A percentile compares a stretch with the other conserved stretches of the same genome.
These are phyloP conservation scores for Aspergillus hancockii DNA, from an alignment of 495 filamentous ascomycete species.

Conservation along the genomic window DNA sequence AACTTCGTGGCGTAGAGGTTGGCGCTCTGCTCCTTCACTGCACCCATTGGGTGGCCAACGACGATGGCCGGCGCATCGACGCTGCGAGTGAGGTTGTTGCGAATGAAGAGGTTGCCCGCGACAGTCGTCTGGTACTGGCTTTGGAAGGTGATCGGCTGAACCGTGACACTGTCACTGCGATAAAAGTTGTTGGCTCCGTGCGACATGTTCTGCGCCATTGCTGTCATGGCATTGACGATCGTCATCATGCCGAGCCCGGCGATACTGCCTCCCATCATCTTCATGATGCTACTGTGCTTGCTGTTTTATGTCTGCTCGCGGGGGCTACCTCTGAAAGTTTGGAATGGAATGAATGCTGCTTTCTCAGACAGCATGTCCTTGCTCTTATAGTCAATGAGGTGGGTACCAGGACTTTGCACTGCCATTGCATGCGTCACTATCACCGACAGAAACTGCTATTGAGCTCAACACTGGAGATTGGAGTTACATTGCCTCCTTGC, in stretches of 20 bases:
- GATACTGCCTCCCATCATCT: conserved; percentile 5
- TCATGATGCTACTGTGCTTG: conserved; percentile 10
- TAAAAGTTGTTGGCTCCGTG: conserved; percentile 33
- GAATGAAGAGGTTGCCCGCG: conserved; percentile 26
- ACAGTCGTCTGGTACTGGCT: conserved; percentile 25
- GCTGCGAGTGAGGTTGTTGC: conserved; percentile 15
- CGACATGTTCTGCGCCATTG: conserved; percentile 31
- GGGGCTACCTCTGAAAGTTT: background rate
- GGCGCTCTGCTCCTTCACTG: conserved; percentile 44
- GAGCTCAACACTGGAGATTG: background rate
- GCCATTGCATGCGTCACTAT: too few species aligned
- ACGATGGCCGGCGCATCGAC: conserved; percentile 18
- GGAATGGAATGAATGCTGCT: background rate
- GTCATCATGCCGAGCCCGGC: conserved; percentile 5
- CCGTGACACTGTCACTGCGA: conserved; percentile 25
- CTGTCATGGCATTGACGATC: too few species aligned
- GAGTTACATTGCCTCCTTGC: too few species aligned
- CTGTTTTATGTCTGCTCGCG: too few species aligned
- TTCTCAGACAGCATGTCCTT: conserved; percentile 1
- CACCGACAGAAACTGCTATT: background rate
- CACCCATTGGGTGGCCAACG: conserved; percentile 37
- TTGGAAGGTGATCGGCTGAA: conserved; percentile 22
- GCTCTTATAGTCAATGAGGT: background rate
- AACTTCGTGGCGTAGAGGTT: conserved; percentile 37
- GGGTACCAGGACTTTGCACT: background rate